Conservation (phyloP, 768 basidiomycete genomes). For the Collybia sordida region DNA sequence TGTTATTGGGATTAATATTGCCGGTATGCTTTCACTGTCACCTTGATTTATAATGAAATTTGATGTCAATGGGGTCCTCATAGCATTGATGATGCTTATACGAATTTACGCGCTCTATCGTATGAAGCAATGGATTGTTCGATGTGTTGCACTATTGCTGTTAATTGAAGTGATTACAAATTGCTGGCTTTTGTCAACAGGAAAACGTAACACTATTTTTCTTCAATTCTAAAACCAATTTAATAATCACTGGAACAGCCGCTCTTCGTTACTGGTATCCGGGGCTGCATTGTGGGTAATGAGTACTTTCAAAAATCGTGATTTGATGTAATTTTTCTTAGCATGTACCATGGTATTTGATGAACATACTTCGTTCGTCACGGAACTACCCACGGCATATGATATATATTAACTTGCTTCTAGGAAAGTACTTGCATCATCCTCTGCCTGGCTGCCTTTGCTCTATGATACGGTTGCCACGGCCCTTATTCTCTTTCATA, state of each 20-base stretch:
- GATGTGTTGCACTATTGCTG: slow-evolving; percentile 34
- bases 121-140: slow-evolving; percentile 27
- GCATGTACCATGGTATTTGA: slow-evolving; percentile 46
- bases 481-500: slow-evolving; percentile 35
- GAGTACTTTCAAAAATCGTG: neutral
- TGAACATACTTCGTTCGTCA: slow-evolving; percentile 30
- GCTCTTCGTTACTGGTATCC: slow-evolving; percentile 39
- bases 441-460: slow-evolving; percentile 52
- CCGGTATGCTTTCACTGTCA: slow-evolving; percentile 24
- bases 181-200: slow-evolving; percentile 52
- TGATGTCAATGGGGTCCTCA: neutral
- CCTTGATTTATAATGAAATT: neutral
- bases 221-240: neutral
- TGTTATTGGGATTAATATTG: slow-evolving; percentile 49
- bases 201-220: slow-evolving; percentile 36
- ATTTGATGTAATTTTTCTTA: slow-evolving; percentile 9
- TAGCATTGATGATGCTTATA: slow-evolving; percentile 56
- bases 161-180: slow-evolving; percentile 46
- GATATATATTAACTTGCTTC: slow-evolving; percentile 11
- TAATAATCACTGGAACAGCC: slow-evolving; percentile 22
- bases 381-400: slow-evolving; percentile 20
- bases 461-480: slow-evolving; percentile 47
- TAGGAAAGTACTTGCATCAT: slow-evolving; percentile 38
- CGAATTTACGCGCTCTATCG: slow-evolving; percentile 45
- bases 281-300: slow-evolving; percentile 30